Evolutionary conservation across 1,139 yeast species (phyloP), one percentile per base, ranked within the genome.

Genomic region (Yamadazyma conglobata): DNA sequence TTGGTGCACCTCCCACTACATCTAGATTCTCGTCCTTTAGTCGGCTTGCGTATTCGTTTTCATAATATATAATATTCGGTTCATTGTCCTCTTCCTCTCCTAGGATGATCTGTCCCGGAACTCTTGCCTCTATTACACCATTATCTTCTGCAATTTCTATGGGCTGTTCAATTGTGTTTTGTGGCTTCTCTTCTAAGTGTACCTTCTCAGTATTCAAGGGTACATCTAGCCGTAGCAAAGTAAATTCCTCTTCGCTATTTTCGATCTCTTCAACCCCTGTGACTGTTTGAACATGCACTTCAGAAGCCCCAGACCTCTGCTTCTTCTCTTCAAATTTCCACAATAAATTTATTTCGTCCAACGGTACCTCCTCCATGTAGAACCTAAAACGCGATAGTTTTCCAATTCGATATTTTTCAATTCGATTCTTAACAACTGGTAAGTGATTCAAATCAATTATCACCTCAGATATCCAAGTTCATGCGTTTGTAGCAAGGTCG

Each of bases 311-410:
- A 19, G 11, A 5, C 30, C 16, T 9, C 17, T 17, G 15, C 15
- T n/a, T 16, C 21, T 13, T 21, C 26, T 13, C 17, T 4, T 16
- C n/a, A 6, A 15, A 9, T 16, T 19, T 16, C 38, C 38, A 37
- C 20, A 24, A 22, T 14, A 38, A 25, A 27, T 35, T 35, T 14
- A 34, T 25, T 22, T 36, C 42, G 19, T 36, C 40, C 22, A 36
- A 25, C n/a, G 40, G 42, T 10, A 25, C 35, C 12, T 10, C 9
- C 4, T 13, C 10, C n/a, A n/a, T n/a, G n/a, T n/a, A n/a, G n/a
- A n/a, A n/a, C n/a, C n/a, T n/a, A 24, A 17, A 16, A 24, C 24
- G 24, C 24, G 24, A 22, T 14, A 19, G 15, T 5, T 24, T 19
- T 26, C 31, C 25, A 15, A 14, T 13, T 14, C 14, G 3, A 25